Evolutionary conservation across 1,284 basidiomycete genomes (phyloP), one percentile per base, ranked within the genome.

Genomic region (Vanrija humicola): DNA sequence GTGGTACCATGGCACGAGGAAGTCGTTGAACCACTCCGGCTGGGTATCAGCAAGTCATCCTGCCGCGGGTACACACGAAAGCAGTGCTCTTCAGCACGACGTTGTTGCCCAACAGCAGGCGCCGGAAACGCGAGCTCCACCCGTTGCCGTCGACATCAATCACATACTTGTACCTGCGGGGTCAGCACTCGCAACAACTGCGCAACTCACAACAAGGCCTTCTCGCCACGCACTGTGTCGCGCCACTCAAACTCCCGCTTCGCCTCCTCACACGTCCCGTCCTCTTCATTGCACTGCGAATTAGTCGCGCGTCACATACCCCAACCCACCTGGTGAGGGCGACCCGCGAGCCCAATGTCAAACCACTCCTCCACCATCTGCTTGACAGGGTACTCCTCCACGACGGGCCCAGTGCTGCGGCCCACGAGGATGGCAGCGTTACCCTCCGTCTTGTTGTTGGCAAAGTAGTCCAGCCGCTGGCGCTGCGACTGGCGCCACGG

Each of bases 81-180:
- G 70, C 48, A 12, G 70, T 73, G 51, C 66, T 70, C 61, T 75
- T 75, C 9, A 75, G 34, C 1, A 75, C 66, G 9, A 73, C 69
- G 25, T 70, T 70, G 51, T 68, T 67, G 34, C 66, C 59, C 2
- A 58, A 52, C 34, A 78, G 56, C 38, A 77, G 51, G 28, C 78
- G 67, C 44, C 72, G 55, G 58, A 75, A 75, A 14, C 75, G 62
- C 43, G 72, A 73, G 51, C 67, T 70, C 78, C 77, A 79, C 2
- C 74, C 77, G 50, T 79, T 79, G 5, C 78, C 78, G 55, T 79
- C 78, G 10, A 79, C 69, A 55, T 79, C 78, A 28, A 79, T 56
- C 26, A 74, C 62, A 59, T 76, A 78, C 65, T 75, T 75, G 64
- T 74, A 77, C 55, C 71, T 70, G 56, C 64, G 55, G 28, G 43